Percentiles rank a stretch among this genome's conserved stretches.
phyloP scores from a whole-genome alignment of 2,329 filamentous ascomycete genomes.

The Pseudogymnoascus sp. region DNA sequence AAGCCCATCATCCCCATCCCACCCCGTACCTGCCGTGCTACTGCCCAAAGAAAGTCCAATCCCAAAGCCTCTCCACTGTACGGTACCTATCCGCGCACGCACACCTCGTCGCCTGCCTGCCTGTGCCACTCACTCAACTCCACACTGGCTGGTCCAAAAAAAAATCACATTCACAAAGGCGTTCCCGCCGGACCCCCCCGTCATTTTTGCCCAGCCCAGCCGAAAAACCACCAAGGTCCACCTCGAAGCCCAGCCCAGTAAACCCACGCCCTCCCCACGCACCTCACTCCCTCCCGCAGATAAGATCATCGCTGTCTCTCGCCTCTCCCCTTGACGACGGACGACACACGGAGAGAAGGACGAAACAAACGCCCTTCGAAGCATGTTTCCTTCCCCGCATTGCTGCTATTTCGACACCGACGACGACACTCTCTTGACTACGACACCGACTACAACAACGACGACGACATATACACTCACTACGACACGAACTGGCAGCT shows the following conservation, averaged over 20 bases:
- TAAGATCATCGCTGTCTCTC: not conserved
- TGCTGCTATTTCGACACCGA: not conserved
- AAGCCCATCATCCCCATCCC: not conserved
- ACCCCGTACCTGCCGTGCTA: too few relatives aligned
- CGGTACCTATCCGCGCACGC: not conserved
- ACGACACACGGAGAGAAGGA: not conserved
- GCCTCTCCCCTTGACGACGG: not conserved
- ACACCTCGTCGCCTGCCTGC: not conserved
- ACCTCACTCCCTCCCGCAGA: not conserved
- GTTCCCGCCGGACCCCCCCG: not conserved
- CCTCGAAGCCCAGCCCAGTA: not conserved
- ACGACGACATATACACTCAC: not conserved
- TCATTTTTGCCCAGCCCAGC: not conserved
- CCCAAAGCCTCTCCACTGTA: not conserved
- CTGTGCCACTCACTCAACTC: too few relatives aligned
- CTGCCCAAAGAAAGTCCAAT: not conserved
- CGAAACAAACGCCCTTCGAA: too few relatives aligned
- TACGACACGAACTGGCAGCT: not conserved
- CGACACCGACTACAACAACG: not conserved
- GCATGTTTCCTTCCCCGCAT: not conserved
- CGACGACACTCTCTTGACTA: not conserved
- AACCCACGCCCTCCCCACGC: not conserved
- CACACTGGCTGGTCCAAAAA: too few relatives aligned
- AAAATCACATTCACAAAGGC: not conserved
- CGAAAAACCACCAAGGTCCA: not conserved